These are phyloP conservation scores for Dioscorea alata DNA, from an alignment of 106 monocot species.

Conservation along the genomic window DNA sequence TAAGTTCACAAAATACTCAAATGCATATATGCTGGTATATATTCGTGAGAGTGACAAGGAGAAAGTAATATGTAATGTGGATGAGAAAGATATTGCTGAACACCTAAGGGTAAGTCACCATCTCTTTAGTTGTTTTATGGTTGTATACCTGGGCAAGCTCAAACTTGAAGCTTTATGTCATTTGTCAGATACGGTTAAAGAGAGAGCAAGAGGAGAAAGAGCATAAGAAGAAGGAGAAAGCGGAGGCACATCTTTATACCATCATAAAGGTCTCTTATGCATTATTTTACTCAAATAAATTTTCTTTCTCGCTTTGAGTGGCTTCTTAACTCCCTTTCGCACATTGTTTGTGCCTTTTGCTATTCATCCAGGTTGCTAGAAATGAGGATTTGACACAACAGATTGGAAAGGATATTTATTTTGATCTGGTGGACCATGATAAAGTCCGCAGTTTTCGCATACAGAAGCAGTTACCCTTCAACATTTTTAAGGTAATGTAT, in stretches of 20 bases:
- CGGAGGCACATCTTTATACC: constrained; percentile 97
- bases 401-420: constrained; percentile 92
- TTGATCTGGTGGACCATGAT: constrained; percentile 98
- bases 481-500: constrained; percentile 73
- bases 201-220: constrained; percentile 99
- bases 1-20: constrained; percentile 98
- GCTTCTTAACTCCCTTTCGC: too few relatives aligned
- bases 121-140: neutral
- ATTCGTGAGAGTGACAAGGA: constrained; percentile 99
- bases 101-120: constrained; percentile 63
- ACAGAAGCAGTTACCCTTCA: constrained; percentile 87
- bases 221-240: constrained; percentile 97
- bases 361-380: constrained; percentile 67
- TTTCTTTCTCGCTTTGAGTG: neutral
- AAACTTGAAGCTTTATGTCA: neutral
- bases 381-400: constrained; percentile 80
- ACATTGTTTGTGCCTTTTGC: constrained; percentile 1
- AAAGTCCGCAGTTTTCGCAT: constrained; percentile 95
- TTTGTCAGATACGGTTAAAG: constrained; percentile 82
- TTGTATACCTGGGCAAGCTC: neutral
- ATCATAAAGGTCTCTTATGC: constrained; percentile 70
- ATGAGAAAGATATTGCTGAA: constrained; percentile 98
- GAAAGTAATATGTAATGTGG: constrained; percentile 94
- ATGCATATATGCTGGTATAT: constrained; percentile 99
- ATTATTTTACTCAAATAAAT: constrained; percentile 1